Evolutionary conservation across 352 stramenopile species (phyloP).

Genomic region (Phytopythium cucurbitacearum): DNA sequence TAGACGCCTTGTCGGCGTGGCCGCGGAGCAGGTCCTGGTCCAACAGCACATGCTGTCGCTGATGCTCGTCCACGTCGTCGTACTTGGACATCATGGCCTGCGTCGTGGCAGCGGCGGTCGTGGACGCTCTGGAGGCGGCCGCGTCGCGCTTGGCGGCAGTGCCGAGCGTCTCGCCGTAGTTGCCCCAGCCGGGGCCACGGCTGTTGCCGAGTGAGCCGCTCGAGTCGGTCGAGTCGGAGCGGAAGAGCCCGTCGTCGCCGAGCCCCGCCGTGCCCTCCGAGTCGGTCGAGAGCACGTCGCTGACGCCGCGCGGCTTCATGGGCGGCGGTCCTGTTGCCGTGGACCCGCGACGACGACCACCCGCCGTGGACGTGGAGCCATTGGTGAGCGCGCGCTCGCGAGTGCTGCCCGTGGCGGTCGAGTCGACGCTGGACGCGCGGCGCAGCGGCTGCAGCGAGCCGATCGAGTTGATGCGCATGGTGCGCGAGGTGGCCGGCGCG

Average conservation of each 20-base stretch:
- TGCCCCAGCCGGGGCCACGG: background rate
- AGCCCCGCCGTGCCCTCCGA: slow-evolving; percentile 12
- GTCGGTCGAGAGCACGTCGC: slow-evolving; percentile 21
- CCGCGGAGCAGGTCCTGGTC: slow-evolving; percentile 49
- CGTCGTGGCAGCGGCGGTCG: background rate
- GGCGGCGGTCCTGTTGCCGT: slow-evolving; percentile 1
- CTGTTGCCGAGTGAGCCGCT: background rate
- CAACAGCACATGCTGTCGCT: slow-evolving; percentile 33
- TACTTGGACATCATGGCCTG: slow-evolving; percentile 9
- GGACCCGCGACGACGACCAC: background rate
- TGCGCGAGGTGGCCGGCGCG: slow-evolving; percentile 6
- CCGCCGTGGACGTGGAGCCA: slow-evolving; percentile 2
- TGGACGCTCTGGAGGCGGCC: slow-evolving; percentile 22
- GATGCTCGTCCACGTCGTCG: slow-evolving; percentile 30
- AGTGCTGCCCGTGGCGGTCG: slow-evolving; percentile 4
- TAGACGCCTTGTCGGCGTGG: slow-evolving; percentile 15
- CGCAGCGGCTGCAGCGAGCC: slow-evolving; percentile 19
- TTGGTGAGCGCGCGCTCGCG: slow-evolving; percentile 20
- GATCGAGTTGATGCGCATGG: slow-evolving; percentile 18
- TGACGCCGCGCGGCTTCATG: slow-evolving; percentile 12
- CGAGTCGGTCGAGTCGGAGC: slow-evolving; percentile 13
- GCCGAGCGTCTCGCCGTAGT: slow-evolving; percentile 4
- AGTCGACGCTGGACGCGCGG: slow-evolving; percentile 20
- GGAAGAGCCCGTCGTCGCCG: slow-evolving; percentile 31
- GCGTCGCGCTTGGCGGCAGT: background rate